Evolutionary conservation across 1,284 basidiomycete species (phyloP).

Genomic region (Trichosporon asahii): DNA sequence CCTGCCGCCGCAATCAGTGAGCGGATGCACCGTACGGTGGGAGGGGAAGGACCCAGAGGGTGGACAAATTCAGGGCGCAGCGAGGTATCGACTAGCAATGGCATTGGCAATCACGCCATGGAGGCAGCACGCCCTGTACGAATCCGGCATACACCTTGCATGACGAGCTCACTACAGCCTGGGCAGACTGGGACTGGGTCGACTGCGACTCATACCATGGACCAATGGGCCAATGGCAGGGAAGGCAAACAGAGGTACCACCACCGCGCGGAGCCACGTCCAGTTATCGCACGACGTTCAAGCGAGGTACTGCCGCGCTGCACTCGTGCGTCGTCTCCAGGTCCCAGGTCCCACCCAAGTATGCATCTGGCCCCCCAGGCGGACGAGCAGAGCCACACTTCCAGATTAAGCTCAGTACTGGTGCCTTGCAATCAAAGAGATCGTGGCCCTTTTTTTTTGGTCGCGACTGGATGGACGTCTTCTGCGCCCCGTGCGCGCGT

Average conservation of each 20-base stretch:
- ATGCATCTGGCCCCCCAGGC: background rate
- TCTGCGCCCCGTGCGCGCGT: background rate
- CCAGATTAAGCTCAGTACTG: background rate
- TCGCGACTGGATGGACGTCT: background rate
- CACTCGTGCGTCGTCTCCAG: background rate
- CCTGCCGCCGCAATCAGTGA: too few relatives aligned
- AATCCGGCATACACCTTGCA: background rate
- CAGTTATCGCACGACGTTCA: background rate
- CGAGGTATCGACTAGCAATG: background rate
- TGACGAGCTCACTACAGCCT: background rate
- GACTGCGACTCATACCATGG: background rate
- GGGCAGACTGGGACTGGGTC: too few relatives aligned
- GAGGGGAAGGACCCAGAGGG: background rate
- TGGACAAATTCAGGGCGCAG: background rate
- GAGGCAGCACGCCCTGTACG: background rate
- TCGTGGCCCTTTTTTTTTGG: background rate
- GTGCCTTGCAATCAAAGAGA: background rate
- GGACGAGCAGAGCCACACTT: background rate
- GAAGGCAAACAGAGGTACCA: too few relatives aligned
- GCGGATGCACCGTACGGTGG: background rate
- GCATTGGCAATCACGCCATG: conserved; percentile 4
- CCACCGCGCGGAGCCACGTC: too few relatives aligned
- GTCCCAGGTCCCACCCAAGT: background rate
- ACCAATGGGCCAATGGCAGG: too few relatives aligned
- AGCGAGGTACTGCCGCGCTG: background rate